A percentile compares a stretch with the other conserved stretches of the same genome.
Conservation (phyloP, 192 early-diverging fungal genomes). For the Geosiphon pyriformis region DNA sequence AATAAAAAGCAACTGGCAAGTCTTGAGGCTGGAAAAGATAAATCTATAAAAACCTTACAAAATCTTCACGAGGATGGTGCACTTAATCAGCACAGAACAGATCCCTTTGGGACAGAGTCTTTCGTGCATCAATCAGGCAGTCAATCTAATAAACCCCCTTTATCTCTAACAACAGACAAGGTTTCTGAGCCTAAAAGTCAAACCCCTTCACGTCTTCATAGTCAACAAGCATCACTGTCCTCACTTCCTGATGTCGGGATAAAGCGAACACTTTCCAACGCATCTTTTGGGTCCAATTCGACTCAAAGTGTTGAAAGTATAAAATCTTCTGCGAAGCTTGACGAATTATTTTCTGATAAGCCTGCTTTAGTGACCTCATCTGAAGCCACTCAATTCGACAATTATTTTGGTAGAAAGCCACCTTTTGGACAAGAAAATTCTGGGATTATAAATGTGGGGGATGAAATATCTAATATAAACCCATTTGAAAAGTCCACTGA, state of each 20-base stretch:
- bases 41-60: conserved; percentile 19
- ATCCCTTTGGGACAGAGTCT: conserved; percentile 3
- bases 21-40: conserved; percentile 58
- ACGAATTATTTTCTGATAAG: conserved; percentile 6
- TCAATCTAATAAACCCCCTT: background rate
- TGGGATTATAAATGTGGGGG: background rate
- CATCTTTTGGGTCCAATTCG: conserved; percentile 11
- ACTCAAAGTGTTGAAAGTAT: conserved; percentile 6
- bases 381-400: conserved; percentile 3
- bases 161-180: background rate
- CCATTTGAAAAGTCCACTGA: background rate
- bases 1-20: conserved; percentile 54
- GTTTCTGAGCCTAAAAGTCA: background rate
- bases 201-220: background rate
- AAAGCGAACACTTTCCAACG: conserved; percentile 16
- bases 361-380: conserved; percentile 11
- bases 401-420: background rate
- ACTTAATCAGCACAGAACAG: background rate
- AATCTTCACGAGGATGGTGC: background rate
- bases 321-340: background rate
- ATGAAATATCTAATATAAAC: background rate
- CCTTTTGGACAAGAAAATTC: too few species aligned
- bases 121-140: background rate
- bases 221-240: conserved; percentile 7
- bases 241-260: conserved; percentile 3